Percentiles rank a stretch among this genome's conserved stretches.
Evolutionary conservation across 2,329 filamentous ascomycete genomes (phyloP).

Genomic region (Claviceps maximensis): DNA sequence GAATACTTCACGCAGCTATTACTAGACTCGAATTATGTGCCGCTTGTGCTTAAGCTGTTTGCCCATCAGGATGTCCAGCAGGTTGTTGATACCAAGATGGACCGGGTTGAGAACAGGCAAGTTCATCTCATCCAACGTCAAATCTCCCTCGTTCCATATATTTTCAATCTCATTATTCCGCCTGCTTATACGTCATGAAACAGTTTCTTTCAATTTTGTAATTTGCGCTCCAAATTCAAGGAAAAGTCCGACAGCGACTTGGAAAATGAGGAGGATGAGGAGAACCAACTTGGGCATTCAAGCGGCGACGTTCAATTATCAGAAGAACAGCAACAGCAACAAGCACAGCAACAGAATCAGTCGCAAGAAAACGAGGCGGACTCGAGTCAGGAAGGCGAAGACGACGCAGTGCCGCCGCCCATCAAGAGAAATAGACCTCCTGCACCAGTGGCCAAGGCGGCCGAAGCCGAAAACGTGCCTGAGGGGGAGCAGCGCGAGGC

Average conservation of each 20-base stretch:
- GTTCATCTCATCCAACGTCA: constrained; percentile 8
- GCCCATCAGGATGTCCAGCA: constrained; percentile 90
- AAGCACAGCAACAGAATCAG: background rate
- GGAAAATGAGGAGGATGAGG: constrained; percentile 13
- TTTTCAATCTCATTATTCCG: background rate
- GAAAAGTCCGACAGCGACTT: constrained; percentile 19
- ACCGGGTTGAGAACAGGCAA: constrained; percentile 69
- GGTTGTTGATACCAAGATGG: constrained; percentile 72
- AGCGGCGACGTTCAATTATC: constrained; percentile 16
- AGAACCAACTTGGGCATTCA: constrained; percentile 10
- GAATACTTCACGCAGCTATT: constrained; percentile 91
- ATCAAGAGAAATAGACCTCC: constrained; percentile 49
- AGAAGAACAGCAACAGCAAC: constrained; percentile 11
- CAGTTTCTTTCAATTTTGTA: constrained; percentile 88
- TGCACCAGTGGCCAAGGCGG: constrained; percentile 18
- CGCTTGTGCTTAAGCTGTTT: constrained; percentile 82
- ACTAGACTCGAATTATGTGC: constrained; percentile 89
- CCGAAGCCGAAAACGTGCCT: constrained; percentile 6
- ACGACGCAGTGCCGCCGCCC: constrained; percentile 74
- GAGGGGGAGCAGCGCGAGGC: constrained; percentile 7
- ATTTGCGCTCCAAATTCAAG: constrained; percentile 44
- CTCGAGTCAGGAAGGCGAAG: constrained; percentile 42
- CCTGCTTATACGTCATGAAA: background rate
- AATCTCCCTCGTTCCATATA: too few species aligned
- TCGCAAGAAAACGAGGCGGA: constrained; percentile 17